phyloP scores from a whole-genome alignment of 75 land plant species.

The Selaginella moellendorffii region DNA sequence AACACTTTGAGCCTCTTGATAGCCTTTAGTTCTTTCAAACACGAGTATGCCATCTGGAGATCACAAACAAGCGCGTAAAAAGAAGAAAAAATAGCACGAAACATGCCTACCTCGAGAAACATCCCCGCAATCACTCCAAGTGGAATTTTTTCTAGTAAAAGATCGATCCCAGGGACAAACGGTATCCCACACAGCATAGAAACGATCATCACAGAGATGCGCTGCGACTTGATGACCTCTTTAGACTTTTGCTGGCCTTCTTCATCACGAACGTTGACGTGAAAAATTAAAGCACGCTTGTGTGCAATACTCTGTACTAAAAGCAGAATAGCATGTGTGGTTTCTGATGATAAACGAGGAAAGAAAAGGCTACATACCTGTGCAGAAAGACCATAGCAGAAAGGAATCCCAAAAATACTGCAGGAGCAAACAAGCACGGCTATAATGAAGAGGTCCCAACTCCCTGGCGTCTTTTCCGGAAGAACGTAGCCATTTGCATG shows the following conservation, averaged over 20 bases:
- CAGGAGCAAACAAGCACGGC: conserved; percentile 12
- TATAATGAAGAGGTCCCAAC: conserved; percentile 17
- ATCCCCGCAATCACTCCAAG: conserved; percentile 14
- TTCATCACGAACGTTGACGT: background rate
- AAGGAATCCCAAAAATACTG: conserved; percentile 20
- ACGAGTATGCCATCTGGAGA: conserved; percentile 12
- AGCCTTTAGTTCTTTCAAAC: conserved; percentile 1
- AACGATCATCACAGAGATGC: conserved; percentile 14
- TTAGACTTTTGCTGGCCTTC: conserved; percentile 9
- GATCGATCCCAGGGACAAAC: conserved; percentile 13
- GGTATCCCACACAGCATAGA: conserved; percentile 13
- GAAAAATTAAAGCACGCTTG: conserved; percentile 8
- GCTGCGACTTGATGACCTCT: background rate
- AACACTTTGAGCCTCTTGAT: background rate
- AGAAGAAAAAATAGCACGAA: background rate
- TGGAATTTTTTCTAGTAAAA: conserved; percentile 11
- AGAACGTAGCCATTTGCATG: background rate
- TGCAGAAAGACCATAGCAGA: conserved; percentile 12
- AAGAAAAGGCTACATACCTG: conserved; percentile 12
- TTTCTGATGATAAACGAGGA: conserved; percentile 1
- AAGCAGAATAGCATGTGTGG: background rate
- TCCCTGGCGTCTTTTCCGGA: conserved; percentile 4
- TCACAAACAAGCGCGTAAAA: conserved; percentile 3
- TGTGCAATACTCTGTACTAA: conserved; percentile 2
- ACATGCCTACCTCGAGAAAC: conserved; percentile 8